Base-by-base conservation (phyloP, 2,329 filamentous ascomycete species). In the Nemania abortiva region DNA sequence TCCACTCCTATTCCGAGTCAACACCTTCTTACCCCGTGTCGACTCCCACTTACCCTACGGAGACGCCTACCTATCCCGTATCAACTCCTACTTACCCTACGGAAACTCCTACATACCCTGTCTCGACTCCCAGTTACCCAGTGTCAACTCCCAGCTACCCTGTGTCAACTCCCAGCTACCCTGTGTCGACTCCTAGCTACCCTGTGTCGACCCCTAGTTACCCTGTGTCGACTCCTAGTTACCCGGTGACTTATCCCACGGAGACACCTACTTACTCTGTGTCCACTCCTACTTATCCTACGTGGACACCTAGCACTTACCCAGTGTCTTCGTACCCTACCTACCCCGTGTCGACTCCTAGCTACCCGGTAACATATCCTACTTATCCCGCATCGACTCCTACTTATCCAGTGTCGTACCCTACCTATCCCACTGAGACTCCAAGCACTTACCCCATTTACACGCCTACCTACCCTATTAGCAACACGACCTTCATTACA, bases 281-380 rank as follows among this genome's bases (percentile, higher is more conserved):
- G 1, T 42, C 49, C 11, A 59, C 62, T 53, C 58, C 57, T n/a
- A 61, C 52, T 4, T 70, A 67, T 53, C 49, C 68, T 2, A 24
- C 22, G 3, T 42, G 27, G 78, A 82, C 61, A 72, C 80, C n/a
- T n/a, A n/a, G n/a, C n/a, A n/a, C n/a, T n/a, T n/a, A n/a, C n/a
- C n/a, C n/a, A n/a, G n/a, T n/a, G n/a, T n/a, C n/a, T n/a, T n/a
- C n/a, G n/a, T n/a, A n/a, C n/a, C n/a, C 61, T 77, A 78, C 56
- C 80, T 79, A 65, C 22, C 63, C 10, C 76, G 77, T 64, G 84
- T 80, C 72, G 80, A 81, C 37, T 83, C 82, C 49, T 83, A 49
- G 49, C n/a, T 65, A 55, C 9, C 55, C 63, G 53, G 31, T 24
- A 1, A 2, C 24, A 2, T 13, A 13, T 3, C 15, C 49, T 31